Evolutionary conservation across 805 yeast species (phyloP).

Genomic region (Priceomyces carsonii): DNA sequence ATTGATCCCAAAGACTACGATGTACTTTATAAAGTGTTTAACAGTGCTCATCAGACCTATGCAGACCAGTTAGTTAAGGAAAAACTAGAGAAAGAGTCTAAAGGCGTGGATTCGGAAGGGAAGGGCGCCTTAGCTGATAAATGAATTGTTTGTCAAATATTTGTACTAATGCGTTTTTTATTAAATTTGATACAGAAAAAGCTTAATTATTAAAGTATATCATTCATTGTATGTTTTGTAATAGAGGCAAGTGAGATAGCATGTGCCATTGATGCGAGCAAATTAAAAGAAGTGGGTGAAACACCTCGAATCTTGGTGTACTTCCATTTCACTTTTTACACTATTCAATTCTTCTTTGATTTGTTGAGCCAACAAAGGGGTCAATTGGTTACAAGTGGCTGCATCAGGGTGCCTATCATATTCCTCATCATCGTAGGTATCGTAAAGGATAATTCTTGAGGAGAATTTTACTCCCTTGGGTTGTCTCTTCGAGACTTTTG

Average conservation of each 20-base stretch:
- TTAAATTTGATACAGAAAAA: conserved; percentile 1
- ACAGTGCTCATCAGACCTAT: conserved; percentile 42
- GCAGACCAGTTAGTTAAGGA: conserved; percentile 11
- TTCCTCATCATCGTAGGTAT: conserved; percentile 78
- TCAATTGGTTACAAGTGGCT: conserved; percentile 89
- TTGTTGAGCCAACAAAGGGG: conserved; percentile 82
- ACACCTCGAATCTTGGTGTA: conserved; percentile 76
- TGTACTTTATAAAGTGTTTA: conserved; percentile 45
- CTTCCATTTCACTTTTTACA: conserved; percentile 76
- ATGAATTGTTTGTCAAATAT: not conserved
- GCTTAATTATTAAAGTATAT: no score
- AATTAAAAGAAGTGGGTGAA: conserved; percentile 78
- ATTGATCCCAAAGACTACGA: conserved; percentile 37
- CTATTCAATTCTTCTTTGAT: conserved; percentile 84
- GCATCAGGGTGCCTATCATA: conserved; percentile 92
- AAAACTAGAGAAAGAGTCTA: conserved; percentile 1
- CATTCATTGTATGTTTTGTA: not conserved
- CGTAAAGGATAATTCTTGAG: conserved; percentile 78
- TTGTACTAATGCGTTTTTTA: conserved; percentile 1
- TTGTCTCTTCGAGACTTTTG: conserved; percentile 3
- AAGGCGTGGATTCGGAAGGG: no score
- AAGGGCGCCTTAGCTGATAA: no score
- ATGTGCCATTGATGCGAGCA: no score
- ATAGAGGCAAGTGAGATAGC: conserved; percentile 2
- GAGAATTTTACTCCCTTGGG: conserved; percentile 60